A percentile compares a stretch with the other conserved stretches of the same genome.
Conservation (phyloP, 345 rosid genomes). For the Euphorbia peplus region DNA sequence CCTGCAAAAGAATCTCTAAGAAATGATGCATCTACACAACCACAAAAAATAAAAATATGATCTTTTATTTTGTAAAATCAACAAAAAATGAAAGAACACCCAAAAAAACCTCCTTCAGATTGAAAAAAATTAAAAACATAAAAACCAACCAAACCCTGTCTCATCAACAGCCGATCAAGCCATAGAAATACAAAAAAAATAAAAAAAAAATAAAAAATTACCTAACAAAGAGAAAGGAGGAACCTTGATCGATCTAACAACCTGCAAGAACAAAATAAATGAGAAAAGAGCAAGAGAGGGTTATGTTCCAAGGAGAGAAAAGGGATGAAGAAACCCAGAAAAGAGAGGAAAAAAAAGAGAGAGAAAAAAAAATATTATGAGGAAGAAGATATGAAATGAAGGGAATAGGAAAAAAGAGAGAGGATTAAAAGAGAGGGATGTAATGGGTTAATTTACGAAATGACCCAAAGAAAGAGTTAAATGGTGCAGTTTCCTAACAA, state of each 20-base stretch:
- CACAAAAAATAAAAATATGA: neutral
- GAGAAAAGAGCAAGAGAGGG: neutral
- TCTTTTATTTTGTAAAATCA: neutral
- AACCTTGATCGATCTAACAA: conserved; percentile 32
- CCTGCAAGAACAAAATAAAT: conserved; percentile 3
- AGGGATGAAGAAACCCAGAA: conserved; percentile 14
- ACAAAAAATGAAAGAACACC: neutral
- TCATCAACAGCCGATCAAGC: conserved; percentile 26
- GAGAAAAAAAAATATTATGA: neutral
- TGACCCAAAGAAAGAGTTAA: conserved; percentile 25
- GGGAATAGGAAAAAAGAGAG: conserved; percentile 5
- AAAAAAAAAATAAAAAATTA: conserved; percentile 22
- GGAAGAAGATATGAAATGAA: conserved; percentile 14
- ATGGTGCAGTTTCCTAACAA: conserved; percentile 22
- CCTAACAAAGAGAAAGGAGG: conserved; percentile 23
- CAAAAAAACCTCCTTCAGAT: neutral
- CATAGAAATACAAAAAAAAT: neutral
- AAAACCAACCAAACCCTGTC: conserved; percentile 8
- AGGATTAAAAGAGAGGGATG: conserved; percentile 18
- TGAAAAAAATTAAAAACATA: neutral
- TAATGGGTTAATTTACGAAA: conserved; percentile 23
- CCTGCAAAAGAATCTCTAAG: neutral
- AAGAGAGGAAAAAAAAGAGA: neutral
- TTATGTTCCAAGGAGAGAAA: conserved; percentile 1
- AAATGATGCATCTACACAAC: too few relatives aligned